A percentile compares a stretch with the other conserved stretches of the same genome.
phyloP scores from a whole-genome alignment of 2,329 filamentous ascomycete genomes.

The Zymoseptoria pseudotritici region DNA sequence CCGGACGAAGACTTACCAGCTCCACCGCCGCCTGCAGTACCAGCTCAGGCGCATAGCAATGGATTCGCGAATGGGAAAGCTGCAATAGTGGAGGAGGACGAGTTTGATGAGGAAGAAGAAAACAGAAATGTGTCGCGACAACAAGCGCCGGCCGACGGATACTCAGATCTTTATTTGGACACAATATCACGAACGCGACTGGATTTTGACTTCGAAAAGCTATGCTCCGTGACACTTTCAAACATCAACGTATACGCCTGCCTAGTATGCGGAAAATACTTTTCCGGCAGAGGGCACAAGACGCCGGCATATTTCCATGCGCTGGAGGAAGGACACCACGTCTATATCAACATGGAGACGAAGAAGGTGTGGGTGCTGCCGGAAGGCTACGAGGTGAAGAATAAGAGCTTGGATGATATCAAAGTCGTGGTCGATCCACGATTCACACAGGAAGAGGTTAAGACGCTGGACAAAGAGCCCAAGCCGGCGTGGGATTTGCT shows the following conservation, averaged over 20 bases:
- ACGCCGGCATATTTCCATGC: constrained; percentile 97
- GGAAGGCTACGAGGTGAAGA: constrained; percentile 93
- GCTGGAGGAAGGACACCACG: constrained; percentile 89
- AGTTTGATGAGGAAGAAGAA: constrained; percentile 27
- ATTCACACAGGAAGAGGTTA: constrained; percentile 73
- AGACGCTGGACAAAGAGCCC: constrained; percentile 60
- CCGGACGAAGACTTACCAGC: constrained; percentile 28
- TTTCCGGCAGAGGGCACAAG: constrained; percentile 84
- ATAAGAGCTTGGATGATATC: constrained; percentile 92
- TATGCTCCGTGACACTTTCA: constrained; percentile 89
- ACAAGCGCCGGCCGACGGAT: constrained; percentile 73
- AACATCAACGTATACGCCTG: constrained; percentile 99
- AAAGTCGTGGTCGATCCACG: constrained; percentile 93
- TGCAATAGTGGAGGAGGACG: constrained; percentile 31
- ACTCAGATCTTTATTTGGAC: constrained; percentile 93
- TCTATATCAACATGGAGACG: constrained; percentile 95
- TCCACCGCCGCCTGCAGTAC: constrained; percentile 20
- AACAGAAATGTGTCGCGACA: constrained; percentile 52
- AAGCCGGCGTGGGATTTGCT: constrained; percentile 66
- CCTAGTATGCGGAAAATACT: constrained; percentile 96
- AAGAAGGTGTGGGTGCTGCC: constrained; percentile 88
- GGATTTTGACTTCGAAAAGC: constrained; percentile 98
- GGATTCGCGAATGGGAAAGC: constrained; percentile 25
- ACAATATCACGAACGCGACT: constrained; percentile 88
- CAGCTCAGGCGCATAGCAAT: constrained; percentile 13